Evolutionary conservation across 2,329 filamentous ascomycete species (phyloP).

Genomic region (Xylariaceae sp.): DNA sequence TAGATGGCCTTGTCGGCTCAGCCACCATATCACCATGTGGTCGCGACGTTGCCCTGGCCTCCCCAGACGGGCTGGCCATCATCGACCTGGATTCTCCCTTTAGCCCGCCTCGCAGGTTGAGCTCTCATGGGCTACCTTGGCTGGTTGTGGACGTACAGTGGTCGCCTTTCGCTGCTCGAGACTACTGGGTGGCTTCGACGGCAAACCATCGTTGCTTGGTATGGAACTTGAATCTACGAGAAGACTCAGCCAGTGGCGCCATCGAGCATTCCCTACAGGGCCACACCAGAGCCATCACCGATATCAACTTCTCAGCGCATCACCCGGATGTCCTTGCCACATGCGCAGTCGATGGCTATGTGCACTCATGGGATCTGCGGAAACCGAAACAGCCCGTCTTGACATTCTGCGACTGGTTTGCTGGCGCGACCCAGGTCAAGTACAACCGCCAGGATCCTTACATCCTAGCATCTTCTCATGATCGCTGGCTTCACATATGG

Average conservation of each 20-base stretch:
- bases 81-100: slow-evolving; percentile 90
- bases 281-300: slow-evolving; percentile 84
- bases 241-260: slow-evolving; percentile 64
- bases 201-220: slow-evolving; percentile 92
- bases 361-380: slow-evolving; percentile 88
- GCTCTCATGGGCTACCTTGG: slow-evolving; percentile 84
- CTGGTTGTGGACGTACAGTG: slow-evolving; percentile 94
- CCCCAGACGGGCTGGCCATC: slow-evolving; percentile 83
- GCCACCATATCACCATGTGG: slow-evolving; percentile 91
- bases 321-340: slow-evolving; percentile 86
- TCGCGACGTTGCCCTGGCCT: slow-evolving; percentile 84
- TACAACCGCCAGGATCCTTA: slow-evolving; percentile 87
- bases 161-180: slow-evolving; percentile 85
- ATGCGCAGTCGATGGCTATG: slow-evolving; percentile 87
- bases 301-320: slow-evolving; percentile 93
- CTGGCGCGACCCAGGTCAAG: slow-evolving; percentile 91
- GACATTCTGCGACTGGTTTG: slow-evolving; percentile 89
- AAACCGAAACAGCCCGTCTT: slow-evolving; percentile 68
- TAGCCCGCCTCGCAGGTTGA: slow-evolving; percentile 76
- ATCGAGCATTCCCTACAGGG: slow-evolving; percentile 87
- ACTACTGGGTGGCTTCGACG: slow-evolving; percentile 92
- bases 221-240: slow-evolving; percentile 81
- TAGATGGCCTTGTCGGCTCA: slow-evolving; percentile 78
- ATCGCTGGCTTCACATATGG: slow-evolving; percentile 84
- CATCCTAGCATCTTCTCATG: slow-evolving; percentile 85